phyloP scores from a whole-genome alignment of 169 alveolate genomes.

The Babesia ovis region DNA sequence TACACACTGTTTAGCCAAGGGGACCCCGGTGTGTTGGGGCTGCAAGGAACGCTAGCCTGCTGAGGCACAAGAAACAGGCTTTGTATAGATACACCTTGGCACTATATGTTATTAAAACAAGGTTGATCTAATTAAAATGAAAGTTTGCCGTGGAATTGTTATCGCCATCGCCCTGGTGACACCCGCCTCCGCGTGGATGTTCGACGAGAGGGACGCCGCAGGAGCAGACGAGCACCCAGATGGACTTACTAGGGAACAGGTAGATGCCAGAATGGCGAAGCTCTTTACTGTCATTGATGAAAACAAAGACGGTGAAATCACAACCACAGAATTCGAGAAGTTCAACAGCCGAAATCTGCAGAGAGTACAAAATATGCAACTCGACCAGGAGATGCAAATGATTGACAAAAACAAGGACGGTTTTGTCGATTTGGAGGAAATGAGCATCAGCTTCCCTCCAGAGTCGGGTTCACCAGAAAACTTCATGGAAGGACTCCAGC shows the following conservation, averaged over 20 bases:
- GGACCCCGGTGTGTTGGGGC: constrained; percentile 7
- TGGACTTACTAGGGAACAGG: constrained; percentile 45
- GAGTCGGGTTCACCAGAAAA: constrained; percentile 63
- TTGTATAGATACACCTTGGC: not conserved
- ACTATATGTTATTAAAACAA: not conserved
- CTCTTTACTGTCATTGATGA: constrained; percentile 66
- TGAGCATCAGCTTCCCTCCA: constrained; percentile 69
- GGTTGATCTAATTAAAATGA: not conserved
- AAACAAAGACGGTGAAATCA: constrained; percentile 60
- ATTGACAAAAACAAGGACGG: constrained; percentile 78
- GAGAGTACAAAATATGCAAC: constrained; percentile 70
- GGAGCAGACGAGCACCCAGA: constrained; percentile 7
- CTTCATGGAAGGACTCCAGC: constrained; percentile 67
- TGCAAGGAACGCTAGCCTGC: not conserved
- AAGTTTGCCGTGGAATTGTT: not conserved
- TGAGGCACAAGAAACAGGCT: not conserved
- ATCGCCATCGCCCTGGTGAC: constrained; percentile 13
- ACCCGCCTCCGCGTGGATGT: constrained; percentile 12
- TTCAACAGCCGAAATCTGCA: constrained; percentile 51
- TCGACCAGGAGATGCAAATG: constrained; percentile 74
- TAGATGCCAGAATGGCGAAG: constrained; percentile 56
- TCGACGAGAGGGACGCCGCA: constrained; percentile 1
- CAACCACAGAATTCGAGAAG: constrained; percentile 51
- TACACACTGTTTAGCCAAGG: too few relatives aligned
- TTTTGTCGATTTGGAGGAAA: constrained; percentile 65